A percentile compares a stretch with the other conserved stretches of the same genome.
phyloP scores from a whole-genome alignment of 2,329 filamentous ascomycete genomes.

The Sclerotinia borealis region DNA sequence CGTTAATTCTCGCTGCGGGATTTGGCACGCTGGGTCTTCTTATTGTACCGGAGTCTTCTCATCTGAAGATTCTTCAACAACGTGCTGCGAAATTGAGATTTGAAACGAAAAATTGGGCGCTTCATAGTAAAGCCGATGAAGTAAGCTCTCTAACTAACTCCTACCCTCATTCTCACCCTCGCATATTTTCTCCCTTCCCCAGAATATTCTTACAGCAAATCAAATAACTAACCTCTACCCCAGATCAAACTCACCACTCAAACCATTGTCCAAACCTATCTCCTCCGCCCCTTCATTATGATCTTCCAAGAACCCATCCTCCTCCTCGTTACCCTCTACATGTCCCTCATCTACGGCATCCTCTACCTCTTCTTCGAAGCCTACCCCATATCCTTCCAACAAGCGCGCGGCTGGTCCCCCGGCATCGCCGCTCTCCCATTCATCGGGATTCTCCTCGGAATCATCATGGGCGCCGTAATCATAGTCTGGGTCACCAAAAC shows the following conservation, averaged over 20 bases:
- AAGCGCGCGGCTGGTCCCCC: conserved; percentile 36
- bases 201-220: conserved; percentile 43
- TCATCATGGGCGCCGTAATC: conserved; percentile 62
- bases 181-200: conserved; percentile 61
- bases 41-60: conserved; percentile 4
- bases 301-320: conserved; percentile 32
- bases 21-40: conserved; percentile 29
- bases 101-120: conserved; percentile 35
- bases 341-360: conserved; percentile 25
- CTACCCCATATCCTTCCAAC: conserved; percentile 41
- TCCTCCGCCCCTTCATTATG: conserved; percentile 36
- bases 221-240: not conserved
- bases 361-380: conserved; percentile 40
- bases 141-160: conserved; percentile 58
- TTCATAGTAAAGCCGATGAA: conserved; percentile 31
- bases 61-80: conserved; percentile 37
- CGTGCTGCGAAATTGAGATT: conserved; percentile 43
- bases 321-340: conserved; percentile 25
- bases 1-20: conserved; percentile 41
- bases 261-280: conserved; percentile 35
- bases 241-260: conserved; percentile 45
- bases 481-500: conserved; percentile 59
- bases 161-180: conserved; percentile 58
- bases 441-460: conserved; percentile 41
- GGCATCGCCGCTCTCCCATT: conserved; percentile 35